A percentile compares a stretch with the other conserved stretches of the same genome.
phyloP scores from a whole-genome alignment of 495 filamentous ascomycete genomes.

The Echria macrotheca region DNA sequence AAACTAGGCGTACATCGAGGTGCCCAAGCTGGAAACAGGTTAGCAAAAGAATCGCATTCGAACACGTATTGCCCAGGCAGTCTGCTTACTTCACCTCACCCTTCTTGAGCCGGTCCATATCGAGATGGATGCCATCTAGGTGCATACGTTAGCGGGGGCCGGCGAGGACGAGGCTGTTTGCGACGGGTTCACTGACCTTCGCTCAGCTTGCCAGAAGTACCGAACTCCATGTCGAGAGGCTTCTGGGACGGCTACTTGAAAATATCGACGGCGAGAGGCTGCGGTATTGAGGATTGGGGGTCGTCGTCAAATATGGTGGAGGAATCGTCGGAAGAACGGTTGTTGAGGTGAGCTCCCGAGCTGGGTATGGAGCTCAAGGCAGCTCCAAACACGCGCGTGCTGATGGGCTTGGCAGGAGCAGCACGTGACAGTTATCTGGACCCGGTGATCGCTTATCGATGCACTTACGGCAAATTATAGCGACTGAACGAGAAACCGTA shows the following conservation, averaged over 20 bases:
- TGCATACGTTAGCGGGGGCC: conserved; percentile 9
- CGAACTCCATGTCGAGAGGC: conserved; percentile 51
- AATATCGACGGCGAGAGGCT: background rate
- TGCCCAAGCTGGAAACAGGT: conserved; percentile 65
- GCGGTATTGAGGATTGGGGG: background rate
- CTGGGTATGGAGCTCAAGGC: conserved; percentile 40
- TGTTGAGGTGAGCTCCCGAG: conserved; percentile 17
- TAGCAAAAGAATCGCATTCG: conserved; percentile 13
- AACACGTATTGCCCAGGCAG: background rate
- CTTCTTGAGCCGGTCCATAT: conserved; percentile 76
- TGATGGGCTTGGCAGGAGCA: conserved; percentile 10
- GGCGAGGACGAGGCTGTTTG: background rate
- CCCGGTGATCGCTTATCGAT: conserved; percentile 12
- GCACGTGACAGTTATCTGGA: conserved; percentile 25
- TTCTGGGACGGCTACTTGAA: background rate
- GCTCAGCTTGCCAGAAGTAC: conserved; percentile 62
- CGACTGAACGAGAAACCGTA: too few species aligned
- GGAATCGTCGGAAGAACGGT: conserved; percentile 9
- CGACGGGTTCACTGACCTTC: conserved; percentile 52
- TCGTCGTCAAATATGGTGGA: conserved; percentile 12
- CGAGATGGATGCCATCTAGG: conserved; percentile 95
- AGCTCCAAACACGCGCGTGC: conserved; percentile 39
- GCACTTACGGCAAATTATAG: background rate
- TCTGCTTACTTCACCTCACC: conserved; percentile 62
- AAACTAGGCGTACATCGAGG: conserved; percentile 75